These are phyloP conservation scores for Xerophyta viscosa DNA, from an alignment of 106 monocot genomes.

Conservation along the genomic window DNA sequence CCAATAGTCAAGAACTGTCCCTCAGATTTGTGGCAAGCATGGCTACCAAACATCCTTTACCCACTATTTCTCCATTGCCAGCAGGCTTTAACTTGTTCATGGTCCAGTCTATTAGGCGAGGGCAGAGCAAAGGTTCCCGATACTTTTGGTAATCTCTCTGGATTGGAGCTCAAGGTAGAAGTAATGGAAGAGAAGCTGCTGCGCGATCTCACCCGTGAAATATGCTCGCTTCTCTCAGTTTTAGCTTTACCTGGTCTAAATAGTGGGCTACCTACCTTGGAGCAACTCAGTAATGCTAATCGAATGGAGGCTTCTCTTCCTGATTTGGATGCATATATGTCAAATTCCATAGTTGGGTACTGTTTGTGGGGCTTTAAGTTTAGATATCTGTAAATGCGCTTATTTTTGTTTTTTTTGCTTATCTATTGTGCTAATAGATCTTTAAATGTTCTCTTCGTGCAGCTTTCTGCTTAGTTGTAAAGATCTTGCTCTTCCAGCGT, in stretches of 20 bases:
- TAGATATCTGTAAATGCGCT: no score
- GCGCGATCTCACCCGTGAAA: conserved; percentile 80
- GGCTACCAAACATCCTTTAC: conserved; percentile 61
- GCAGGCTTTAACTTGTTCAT: conserved; percentile 77
- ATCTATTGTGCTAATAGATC: background rate
- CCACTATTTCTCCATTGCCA: conserved; percentile 85
- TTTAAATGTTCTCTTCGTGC: conserved; percentile 10
- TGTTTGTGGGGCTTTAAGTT: background rate
- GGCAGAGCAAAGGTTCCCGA: conserved; percentile 90
- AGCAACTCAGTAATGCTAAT: conserved; percentile 60
- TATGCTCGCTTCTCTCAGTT: conserved; percentile 62
- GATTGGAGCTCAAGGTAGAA: conserved; percentile 78
- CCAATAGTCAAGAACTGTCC: conserved; percentile 80
- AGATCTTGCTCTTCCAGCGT: conserved; percentile 47
- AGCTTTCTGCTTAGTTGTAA: conserved; percentile 71
- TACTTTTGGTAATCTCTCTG: conserved; percentile 62
- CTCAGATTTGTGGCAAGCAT: conserved; percentile 49
- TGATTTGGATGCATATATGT: conserved; percentile 42
- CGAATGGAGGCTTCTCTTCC: conserved; percentile 41
- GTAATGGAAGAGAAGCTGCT: conserved; percentile 97
- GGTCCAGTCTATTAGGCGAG: conserved; percentile 63
- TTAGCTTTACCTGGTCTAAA: conserved; percentile 63
- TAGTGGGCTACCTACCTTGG: conserved; percentile 61
- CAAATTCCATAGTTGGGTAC: conserved; percentile 72
- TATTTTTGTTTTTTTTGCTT: no score